These are phyloP conservation scores for Gryganskiella cystojenkinii DNA, from an alignment of 192 early-diverging fungal genomes.

Conservation along the genomic window DNA sequence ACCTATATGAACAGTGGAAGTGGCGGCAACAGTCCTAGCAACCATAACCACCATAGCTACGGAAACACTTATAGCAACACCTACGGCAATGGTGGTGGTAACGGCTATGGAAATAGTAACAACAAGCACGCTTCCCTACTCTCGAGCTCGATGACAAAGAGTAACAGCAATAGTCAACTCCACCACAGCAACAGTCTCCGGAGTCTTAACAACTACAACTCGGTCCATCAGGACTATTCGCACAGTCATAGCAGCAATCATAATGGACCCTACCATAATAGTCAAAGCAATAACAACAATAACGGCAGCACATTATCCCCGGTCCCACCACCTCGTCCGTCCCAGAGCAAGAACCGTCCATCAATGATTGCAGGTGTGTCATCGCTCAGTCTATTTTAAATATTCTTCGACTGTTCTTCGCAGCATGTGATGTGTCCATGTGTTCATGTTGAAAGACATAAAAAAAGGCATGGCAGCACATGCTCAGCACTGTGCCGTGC, in stretches of 20 bases:
- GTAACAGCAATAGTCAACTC: constrained; percentile 14
- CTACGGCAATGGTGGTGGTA: constrained; percentile 15
- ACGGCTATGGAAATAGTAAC: neutral
- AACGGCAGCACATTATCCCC: too few relatives aligned
- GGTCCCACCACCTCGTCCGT: too few relatives aligned
- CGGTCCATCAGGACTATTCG: neutral
- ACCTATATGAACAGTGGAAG: neutral
- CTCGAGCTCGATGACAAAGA: neutral
- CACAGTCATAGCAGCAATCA: constrained; percentile 1
- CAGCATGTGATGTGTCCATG: too few relatives aligned
- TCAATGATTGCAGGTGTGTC: too few relatives aligned
- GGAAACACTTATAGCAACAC: neutral
- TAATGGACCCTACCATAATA: too few relatives aligned
- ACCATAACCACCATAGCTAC: neutral
- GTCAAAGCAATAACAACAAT: too few relatives aligned
- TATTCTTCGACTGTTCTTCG: too few relatives aligned
- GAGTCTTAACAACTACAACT: constrained; percentile 11
- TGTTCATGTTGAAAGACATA: too few relatives aligned
- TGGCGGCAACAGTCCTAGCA: neutral
- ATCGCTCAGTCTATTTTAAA: too few relatives aligned
- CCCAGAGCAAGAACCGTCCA: too few relatives aligned
- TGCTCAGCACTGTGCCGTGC: too few relatives aligned
- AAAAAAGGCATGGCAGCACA: too few relatives aligned
- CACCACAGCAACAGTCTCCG: constrained; percentile 41
- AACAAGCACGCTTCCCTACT: constrained; percentile 26